Conservation (phyloP, 2,329 filamentous ascomycete species). For the Ophiostoma pallidulum region DNA sequence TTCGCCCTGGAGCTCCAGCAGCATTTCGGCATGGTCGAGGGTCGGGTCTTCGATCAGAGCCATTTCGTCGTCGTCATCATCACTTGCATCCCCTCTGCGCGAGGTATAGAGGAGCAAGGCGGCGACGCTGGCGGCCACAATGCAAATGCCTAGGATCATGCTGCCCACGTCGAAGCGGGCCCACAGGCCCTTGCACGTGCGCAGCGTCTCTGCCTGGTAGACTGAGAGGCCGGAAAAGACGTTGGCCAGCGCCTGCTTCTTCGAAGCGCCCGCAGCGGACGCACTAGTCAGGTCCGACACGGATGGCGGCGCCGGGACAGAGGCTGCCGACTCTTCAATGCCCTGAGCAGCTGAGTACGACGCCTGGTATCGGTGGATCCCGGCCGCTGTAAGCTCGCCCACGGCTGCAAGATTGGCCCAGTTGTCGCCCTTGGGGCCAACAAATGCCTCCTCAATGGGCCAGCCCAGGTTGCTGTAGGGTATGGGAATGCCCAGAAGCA, state of each 20-base stretch:
- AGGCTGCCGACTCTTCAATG: conserved; percentile 49
- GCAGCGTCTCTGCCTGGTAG: conserved; percentile 72
- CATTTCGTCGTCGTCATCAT: conserved; percentile 14
- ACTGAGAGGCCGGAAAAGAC: conserved; percentile 51
- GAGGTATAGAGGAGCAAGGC: conserved; percentile 66
- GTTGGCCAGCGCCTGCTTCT: conserved; percentile 27
- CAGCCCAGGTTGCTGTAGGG: conserved; percentile 92
- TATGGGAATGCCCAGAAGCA: conserved; percentile 83
- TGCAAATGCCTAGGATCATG: conserved; percentile 70
- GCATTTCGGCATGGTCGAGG: conserved; percentile 50
- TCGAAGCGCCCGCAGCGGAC: conserved; percentile 35
- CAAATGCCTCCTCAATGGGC: conserved; percentile 90
- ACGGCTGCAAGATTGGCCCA: conserved; percentile 72
- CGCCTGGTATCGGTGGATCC: conserved; percentile 80
- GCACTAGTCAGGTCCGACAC: conserved; percentile 20
- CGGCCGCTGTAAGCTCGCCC: conserved; percentile 67
- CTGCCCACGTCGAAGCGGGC: conserved; percentile 80
- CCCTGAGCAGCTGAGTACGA: conserved; percentile 70
- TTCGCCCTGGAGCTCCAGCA: conserved; percentile 39
- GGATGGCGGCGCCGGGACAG: conserved; percentile 35
- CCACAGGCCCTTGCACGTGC: conserved; percentile 77
- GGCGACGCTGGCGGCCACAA: conserved; percentile 59
- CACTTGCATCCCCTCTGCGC: conserved; percentile 40
- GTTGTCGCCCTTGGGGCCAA: conserved; percentile 56
- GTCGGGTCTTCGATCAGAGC: conserved; percentile 43